Evolutionary conservation across 1,284 basidiomycete genomes (phyloP).

Genomic region (Austroboletus novae-zelandiae): DNA sequence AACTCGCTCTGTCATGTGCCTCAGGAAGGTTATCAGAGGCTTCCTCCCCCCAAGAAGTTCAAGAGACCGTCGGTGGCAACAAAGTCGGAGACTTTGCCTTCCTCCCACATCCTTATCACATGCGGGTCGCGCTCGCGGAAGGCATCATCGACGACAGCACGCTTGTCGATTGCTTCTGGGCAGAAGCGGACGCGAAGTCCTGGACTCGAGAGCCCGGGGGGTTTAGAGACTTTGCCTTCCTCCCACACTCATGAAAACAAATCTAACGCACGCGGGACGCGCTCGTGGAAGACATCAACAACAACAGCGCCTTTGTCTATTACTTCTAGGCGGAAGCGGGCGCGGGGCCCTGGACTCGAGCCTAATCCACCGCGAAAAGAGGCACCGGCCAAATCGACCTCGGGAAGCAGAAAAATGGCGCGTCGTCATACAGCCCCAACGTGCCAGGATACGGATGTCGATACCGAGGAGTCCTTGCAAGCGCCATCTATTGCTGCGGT

Average conservation of each 20-base stretch:
- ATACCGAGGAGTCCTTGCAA: neutral
- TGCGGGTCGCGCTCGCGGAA: neutral
- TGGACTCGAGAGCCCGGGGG: neutral
- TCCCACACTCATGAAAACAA: neutral
- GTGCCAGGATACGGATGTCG: neutral
- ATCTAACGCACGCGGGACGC: neutral
- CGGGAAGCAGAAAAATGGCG: neutral
- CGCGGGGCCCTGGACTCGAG: conserved; percentile 12
- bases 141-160: neutral
- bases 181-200: conserved; percentile 19
- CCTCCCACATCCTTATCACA: neutral
- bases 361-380: conserved; percentile 10
- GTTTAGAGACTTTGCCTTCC: neutral
- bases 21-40: conserved; percentile 18
- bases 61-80: neutral
- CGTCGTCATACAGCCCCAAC: neutral
- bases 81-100: neutral
- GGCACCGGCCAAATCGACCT: neutral
- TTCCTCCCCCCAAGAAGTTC: conserved; percentile 24
- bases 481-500: neutral
- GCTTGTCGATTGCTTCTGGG: neutral
- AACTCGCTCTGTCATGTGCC: neutral
- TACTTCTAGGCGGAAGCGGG: conserved; percentile 11
- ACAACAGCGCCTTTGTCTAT: neutral
- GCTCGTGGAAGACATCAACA: neutral